Evolutionary conservation across 2,329 filamentous ascomycete species (phyloP).

Genomic region (Aspergillus pseudoviridinutans): DNA sequence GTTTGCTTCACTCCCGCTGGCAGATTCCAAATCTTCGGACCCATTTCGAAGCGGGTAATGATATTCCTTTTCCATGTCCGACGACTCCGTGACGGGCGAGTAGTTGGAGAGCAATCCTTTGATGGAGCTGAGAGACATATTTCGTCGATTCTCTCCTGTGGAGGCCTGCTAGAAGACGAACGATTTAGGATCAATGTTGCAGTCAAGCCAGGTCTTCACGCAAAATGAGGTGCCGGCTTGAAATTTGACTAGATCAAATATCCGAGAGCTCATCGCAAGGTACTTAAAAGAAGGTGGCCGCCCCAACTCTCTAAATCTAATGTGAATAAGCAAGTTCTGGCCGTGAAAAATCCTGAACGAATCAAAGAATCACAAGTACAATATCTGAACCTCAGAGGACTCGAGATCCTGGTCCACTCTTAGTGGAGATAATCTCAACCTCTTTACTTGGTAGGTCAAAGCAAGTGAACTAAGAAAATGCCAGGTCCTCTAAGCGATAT

Average conservation of each 20-base stretch:
- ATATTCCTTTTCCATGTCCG: constrained; percentile 28
- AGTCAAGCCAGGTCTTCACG: not conserved
- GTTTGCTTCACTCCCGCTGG: constrained; percentile 12
- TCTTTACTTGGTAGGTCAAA: not conserved
- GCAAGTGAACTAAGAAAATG: not conserved
- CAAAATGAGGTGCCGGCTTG: not conserved
- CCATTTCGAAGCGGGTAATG: constrained; percentile 14
- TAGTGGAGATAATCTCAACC: not conserved
- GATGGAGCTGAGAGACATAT: constrained; percentile 29
- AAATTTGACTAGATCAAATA: not conserved
- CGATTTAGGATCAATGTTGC: not conserved
- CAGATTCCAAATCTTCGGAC: constrained; percentile 11
- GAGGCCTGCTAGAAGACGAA: not conserved
- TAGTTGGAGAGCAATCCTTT: constrained; percentile 30
- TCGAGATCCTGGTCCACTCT: not conserved
- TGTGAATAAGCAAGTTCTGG: not conserved
- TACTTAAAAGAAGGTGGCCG: not conserved
- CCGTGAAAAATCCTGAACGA: not conserved
- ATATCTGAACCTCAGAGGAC: not conserved
- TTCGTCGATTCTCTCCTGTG: not conserved
- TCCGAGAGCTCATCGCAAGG: not conserved
- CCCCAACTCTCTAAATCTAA: not conserved
- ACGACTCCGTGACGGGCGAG: constrained; percentile 15
- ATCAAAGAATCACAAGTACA: not conserved
- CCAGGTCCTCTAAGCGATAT: not conserved